phyloP scores from a whole-genome alignment of 1,284 basidiomycete species.

The Malassezia brasiliensis region DNA sequence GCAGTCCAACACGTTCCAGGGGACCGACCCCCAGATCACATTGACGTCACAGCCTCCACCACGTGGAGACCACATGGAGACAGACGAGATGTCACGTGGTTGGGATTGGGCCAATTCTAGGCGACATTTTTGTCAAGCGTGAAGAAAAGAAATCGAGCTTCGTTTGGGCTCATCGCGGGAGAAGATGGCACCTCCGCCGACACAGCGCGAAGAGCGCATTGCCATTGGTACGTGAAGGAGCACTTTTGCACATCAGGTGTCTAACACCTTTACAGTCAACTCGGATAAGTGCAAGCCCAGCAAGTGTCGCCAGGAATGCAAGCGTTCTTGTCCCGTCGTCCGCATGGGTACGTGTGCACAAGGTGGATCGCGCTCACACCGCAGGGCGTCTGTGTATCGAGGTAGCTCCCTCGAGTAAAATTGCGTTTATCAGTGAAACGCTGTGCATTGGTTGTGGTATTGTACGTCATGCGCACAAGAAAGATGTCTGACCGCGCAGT shows the following conservation, averaged over 20 bases:
- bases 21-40: no score
- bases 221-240: slow-evolving; percentile 30
- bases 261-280: slow-evolving; percentile 24
- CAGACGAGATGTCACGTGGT: neutral
- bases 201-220: slow-evolving; percentile 44
- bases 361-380: neutral
- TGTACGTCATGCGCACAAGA: neutral
- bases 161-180: neutral
- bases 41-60: no score
- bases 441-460: slow-evolving; percentile 49
- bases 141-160: slow-evolving; percentile 1
- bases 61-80: neutral
- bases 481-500: slow-evolving; percentile 9
- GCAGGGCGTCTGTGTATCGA: slow-evolving; percentile 37
- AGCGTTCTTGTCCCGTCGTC: slow-evolving; percentile 47
- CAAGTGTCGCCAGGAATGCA: slow-evolving; percentile 48
- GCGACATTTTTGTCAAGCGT: slow-evolving; percentile 2
- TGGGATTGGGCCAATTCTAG: slow-evolving; percentile 4
- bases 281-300: slow-evolving; percentile 47
- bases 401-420: slow-evolving; percentile 40
- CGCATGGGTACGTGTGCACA: slow-evolving; percentile 26
- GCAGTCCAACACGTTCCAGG: no score
- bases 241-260: neutral
- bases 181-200: slow-evolving; percentile 19
- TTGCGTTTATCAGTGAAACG: slow-evolving; percentile 45